Conservation (phyloP, 768 basidiomycete genomes). For the Podaxis carcinomalis region DNA sequence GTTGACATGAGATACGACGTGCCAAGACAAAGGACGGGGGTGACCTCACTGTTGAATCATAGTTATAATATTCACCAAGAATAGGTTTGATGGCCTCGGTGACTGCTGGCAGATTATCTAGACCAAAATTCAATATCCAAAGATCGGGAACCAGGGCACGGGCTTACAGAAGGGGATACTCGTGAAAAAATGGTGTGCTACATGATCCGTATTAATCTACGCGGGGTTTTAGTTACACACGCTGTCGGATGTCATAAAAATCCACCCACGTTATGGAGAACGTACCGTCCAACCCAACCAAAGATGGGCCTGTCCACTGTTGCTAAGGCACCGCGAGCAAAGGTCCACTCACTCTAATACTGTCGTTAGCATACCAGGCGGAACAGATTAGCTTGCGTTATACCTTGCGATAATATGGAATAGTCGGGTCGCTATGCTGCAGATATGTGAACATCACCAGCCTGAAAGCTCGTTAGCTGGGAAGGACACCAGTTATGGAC, state of each 20-base stretch:
- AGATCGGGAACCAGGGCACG: constrained; percentile 4
- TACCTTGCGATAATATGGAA: constrained; percentile 55
- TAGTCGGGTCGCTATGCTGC: constrained; percentile 55
- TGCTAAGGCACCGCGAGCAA: constrained; percentile 53
- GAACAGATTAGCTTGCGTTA: neutral
- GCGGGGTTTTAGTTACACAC: neutral
- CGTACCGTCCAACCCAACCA: constrained; percentile 54
- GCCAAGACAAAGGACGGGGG: neutral
- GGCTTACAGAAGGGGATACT: constrained; percentile 55
- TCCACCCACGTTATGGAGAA: constrained; percentile 48
- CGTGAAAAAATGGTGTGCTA: constrained; percentile 60
- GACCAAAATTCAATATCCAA: neutral
- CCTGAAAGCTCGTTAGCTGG: constrained; percentile 26
- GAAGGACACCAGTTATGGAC: neutral
- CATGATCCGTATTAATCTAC: constrained; percentile 44
- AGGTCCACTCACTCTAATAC: constrained; percentile 48
- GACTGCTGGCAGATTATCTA: constrained; percentile 47
- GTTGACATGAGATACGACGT: neutral
- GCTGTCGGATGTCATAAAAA: neutral
- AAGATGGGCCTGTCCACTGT: constrained; percentile 59
- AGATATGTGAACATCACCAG: constrained; percentile 61
- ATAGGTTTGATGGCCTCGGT: constrained; percentile 44
- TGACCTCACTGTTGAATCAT: constrained; percentile 47
- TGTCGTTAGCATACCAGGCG: neutral
- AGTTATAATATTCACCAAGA: constrained; percentile 52